Base-by-base conservation (phyloP, 2,329 filamentous ascomycete genomes). In the Rutstroemia sp. region DNA sequence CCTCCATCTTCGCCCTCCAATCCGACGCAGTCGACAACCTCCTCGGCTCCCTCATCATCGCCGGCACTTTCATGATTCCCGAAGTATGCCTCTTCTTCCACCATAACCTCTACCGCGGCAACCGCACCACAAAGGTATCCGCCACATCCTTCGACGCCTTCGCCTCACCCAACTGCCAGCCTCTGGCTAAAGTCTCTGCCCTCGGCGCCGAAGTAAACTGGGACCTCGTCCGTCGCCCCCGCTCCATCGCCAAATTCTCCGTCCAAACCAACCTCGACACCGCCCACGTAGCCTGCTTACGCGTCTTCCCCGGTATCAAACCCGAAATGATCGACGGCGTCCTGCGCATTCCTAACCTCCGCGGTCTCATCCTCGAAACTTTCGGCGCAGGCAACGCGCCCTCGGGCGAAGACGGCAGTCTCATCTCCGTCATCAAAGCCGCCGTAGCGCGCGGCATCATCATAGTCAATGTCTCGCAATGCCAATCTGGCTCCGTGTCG, bases 41-140 rank as follows among this genome's bases (percentile, higher is more conserved):
- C 8, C 78, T 89, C 6, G 84, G 83, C 14, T 84, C 84, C 9
- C 71, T 89, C 58, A 83, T 88, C 57, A 81, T 89, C 55, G 86
- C 86, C 14, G 85, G 85, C 10, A 85, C 88, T 62, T 88, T 88
- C 66, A 85, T 85, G 77, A 86, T 89, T 52, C 85, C 86, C 0
- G 86, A 89, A 71, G 86, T 89, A 25, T 87, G 84, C 66, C 75
- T 89, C 41, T 89, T 87, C 71, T 89, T 89, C 74, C 85, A 88
- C 67, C 82, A 86, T 70, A 82, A 80, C 62, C 76, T 89, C 19
- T 87, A 85, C 65, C 79, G 86, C 14, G 86, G 86, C 10, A 89
- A 88, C 63, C 74, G 86, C 44, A 76, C 81, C 8, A 87, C 83
- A 25, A 89, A 89, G 68, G 77, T 87, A 25, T 85, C 84, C 23